Evolutionary conservation across 345 rosid species (phyloP), one percentile per base, ranked within the genome.

Genomic region (Limnanthes douglasii): DNA sequence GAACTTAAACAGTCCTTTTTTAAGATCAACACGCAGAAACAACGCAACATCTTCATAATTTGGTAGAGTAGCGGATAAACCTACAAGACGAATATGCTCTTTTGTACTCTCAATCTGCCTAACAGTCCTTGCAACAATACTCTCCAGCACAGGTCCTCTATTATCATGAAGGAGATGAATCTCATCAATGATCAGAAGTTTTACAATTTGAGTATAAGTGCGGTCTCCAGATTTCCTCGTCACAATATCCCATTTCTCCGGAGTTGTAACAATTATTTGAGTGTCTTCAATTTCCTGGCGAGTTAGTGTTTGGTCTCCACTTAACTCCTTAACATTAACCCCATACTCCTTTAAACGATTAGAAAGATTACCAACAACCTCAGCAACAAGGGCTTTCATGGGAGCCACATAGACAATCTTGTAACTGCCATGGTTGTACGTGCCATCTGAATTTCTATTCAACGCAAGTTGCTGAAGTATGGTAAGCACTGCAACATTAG

Each of bases 371-470:
- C 86, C 75, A 24, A 84, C 95, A 36, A 84, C 75, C 58, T 90
- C 98, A 20, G 95, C 98, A 43, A 90, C 98, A 48, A 90, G 84
- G 41, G 98, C 98, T 57, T 90, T 90, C 95, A 90, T 90, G n/a
- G 98, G 98, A 21, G 98, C 98, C 57, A 84, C 98, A 47, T 90
- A 90, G 19, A 90, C 92, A 53, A 90, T 70, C 73, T 90, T 90
- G 53, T 77, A 90, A 51, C 65, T 56, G 46, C 59, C 54, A 47
- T 84, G 86, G 53, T 77, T 68, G 51, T 60, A 64, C 13, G 94
- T 64, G 49, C 92, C 92, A 57, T 90, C 95, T 0, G 60, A 5
- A 15, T 68, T 65, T 69, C 41, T 64, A 49, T 69, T 57, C 51
- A 70, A 45, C 15, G 58, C 86, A 51, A 90, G 64, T 53, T 84